Evolutionary conservation across 495 filamentous ascomycete genomes (phyloP), one percentile per base, ranked within the genome.

Genomic region (Parachaetomium inaequale): DNA sequence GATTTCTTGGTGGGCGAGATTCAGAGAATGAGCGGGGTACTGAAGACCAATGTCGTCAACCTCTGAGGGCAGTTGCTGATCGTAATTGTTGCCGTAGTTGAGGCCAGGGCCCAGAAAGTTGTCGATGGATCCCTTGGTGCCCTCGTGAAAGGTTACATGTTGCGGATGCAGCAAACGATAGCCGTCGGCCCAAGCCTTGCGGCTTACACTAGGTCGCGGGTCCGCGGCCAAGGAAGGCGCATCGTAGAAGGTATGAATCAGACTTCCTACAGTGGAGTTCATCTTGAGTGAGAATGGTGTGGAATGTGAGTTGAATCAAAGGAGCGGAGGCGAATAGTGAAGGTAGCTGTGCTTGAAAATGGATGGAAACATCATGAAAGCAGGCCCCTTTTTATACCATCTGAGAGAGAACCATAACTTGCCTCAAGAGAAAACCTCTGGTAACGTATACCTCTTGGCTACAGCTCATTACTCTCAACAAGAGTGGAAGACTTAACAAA

Each of bases 61-160:
- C 36, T 36, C 52, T 14, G 32, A 36, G 31, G 31, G 36, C 31
- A 38, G 31, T 23, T 25, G 52, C 31, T 55, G 52, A 34, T 38
- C 52, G 32, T 34, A 34, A 34, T 34, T 34, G 11, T 34, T 34
- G 32, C 32, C 11, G 21, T 34, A 36, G 52, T 55, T 25, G 36
- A 38, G 52, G 29, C 52, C 52, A 55, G 52, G 52, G 23, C 52
- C 52, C 19, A 55, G 52, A 21, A 55, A 55, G 52, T 29, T 38
- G 52, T 55, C 52, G 32, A 55, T 55, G 23, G 52, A 55, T 55
- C 36, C 52, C 32, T 55, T 55, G 32, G 31, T 55, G 36, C 31
- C 31, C 36, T 55, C 31, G 52, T 55, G 23, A 38, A 55, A 34
- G 28, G 31, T 38, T 47, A 47, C 21, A 47, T 47, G 12, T 40